phyloP scores from a whole-genome alignment of 257 asterid genomes.

The Przewalskia tangutica region DNA sequence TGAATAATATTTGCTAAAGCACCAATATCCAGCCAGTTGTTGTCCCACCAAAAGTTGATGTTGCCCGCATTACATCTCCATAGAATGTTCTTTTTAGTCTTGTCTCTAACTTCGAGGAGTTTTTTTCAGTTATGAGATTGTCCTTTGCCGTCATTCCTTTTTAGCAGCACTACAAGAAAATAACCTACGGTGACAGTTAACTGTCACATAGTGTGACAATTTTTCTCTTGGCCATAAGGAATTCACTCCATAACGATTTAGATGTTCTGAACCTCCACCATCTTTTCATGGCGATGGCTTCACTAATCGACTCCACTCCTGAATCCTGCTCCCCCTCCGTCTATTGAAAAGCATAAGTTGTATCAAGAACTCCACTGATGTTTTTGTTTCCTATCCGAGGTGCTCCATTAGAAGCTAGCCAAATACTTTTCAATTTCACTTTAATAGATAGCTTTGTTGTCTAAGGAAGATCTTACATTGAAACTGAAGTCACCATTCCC shows the following conservation, averaged over 20 bases:
- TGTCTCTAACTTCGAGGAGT: background rate
- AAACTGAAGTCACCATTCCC: too few species aligned
- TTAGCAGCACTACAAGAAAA: too few species aligned
- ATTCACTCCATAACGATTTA: background rate
- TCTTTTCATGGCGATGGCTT: background rate
- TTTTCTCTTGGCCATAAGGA: background rate
- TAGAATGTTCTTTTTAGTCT: background rate
- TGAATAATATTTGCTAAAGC: too few species aligned
- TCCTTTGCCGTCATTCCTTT: background rate
- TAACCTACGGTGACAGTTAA: too few species aligned
- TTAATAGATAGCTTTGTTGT: too few species aligned
- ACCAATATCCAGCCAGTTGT: too few species aligned
- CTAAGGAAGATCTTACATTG: too few species aligned
- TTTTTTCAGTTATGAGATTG: background rate
- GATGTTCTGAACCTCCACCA: background rate
- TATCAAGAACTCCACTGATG: background rate
- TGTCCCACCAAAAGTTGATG: too few species aligned
- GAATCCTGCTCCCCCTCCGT: background rate
- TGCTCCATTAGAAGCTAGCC: too few species aligned
- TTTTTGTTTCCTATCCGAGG: too few species aligned
- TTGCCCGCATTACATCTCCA: background rate
- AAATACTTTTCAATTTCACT: too few species aligned
- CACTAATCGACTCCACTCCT: background rate
- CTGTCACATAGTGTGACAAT: too few species aligned
- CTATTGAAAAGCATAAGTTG: background rate